Percentiles rank a stretch among this genome's conserved stretches.
Conservation (phyloP, 768 basidiomycete genomes). For the Boletellus ananiceps region DNA sequence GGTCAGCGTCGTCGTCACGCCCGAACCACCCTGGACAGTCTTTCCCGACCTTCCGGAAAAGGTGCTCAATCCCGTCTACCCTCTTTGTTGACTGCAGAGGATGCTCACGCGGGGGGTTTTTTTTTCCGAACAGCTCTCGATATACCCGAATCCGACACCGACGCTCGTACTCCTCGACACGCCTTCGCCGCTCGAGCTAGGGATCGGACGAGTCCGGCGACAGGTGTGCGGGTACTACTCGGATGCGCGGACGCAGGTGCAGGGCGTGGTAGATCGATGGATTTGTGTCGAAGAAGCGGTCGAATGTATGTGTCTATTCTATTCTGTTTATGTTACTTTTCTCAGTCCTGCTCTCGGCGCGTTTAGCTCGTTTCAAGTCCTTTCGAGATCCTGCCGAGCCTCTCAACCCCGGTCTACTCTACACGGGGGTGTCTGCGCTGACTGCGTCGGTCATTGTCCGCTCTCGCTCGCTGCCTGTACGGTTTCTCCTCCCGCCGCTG, state of each 20-base stretch:
- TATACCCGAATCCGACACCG: conserved; percentile 64
- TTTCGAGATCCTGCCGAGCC: conserved; percentile 77
- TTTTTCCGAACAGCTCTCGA: conserved; percentile 57
- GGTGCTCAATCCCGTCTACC: conserved; percentile 3
- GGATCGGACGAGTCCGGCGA: conserved; percentile 68
- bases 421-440: conserved; percentile 84
- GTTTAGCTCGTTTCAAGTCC: conserved; percentile 72
- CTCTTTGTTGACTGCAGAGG: too few relatives aligned
- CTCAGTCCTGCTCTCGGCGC: background rate
- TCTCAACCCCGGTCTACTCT: conserved; percentile 85
- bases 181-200: conserved; percentile 68
- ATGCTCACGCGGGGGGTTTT: background rate
- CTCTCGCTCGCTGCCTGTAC: conserved; percentile 63
- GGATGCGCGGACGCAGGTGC: conserved; percentile 61
- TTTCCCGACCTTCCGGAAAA: conserved; percentile 24
- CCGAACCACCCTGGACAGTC: conserved; percentile 10
- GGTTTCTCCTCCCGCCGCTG: conserved; percentile 71
- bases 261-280: conserved; percentile 74
- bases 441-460: conserved; percentile 85
- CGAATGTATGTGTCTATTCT: conserved; percentile 59
- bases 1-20: conserved; percentile 1
- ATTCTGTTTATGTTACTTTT: background rate
- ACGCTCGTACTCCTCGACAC: conserved; percentile 70
- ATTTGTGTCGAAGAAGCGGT: conserved; percentile 81
- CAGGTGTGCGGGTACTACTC: conserved; percentile 51